A percentile compares a stretch with the other conserved stretches of the same genome.
Conservation (phyloP, 164 flowering plant species). For the Nymphaea thermarum region DNA sequence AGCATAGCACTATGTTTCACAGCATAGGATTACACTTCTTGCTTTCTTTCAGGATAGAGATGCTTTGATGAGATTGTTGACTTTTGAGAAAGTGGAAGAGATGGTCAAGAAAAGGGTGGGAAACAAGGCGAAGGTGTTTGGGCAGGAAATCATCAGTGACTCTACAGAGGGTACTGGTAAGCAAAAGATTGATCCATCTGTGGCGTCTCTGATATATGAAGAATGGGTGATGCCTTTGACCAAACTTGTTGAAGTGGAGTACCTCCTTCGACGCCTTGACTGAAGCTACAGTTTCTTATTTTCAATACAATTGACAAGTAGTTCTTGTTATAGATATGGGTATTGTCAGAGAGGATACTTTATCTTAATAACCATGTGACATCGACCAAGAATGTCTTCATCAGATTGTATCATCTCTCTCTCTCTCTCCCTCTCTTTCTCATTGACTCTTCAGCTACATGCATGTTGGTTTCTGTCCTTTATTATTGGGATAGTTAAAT, state of each 20-base stretch:
- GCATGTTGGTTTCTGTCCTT: too few relatives aligned
- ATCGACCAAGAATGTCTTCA: too few relatives aligned
- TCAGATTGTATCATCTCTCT: too few relatives aligned
- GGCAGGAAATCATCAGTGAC: constrained; percentile 48
- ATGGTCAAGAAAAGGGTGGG: constrained; percentile 61
- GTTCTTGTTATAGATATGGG: too few relatives aligned
- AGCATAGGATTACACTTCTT: background rate
- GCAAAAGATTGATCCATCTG: constrained; percentile 52
- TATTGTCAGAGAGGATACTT: too few relatives aligned
- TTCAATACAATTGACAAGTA: too few relatives aligned
- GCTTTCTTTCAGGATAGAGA: constrained; percentile 45
- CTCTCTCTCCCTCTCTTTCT: too few relatives aligned
- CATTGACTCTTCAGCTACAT: too few relatives aligned
- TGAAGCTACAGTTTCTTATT: constrained; percentile 9
- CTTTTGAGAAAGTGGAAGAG: constrained; percentile 54
- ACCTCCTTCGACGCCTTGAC: constrained; percentile 79
- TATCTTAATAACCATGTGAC: too few relatives aligned
- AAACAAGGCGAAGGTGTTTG: constrained; percentile 64
- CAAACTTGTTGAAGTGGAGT: constrained; percentile 68
- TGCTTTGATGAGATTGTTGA: constrained; percentile 62
- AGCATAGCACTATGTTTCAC: background rate
- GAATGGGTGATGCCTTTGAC: constrained; percentile 94
- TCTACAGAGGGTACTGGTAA: constrained; percentile 8
- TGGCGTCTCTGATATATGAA: constrained; percentile 47
- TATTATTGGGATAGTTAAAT: too few relatives aligned